Percentiles rank a stretch among this genome's conserved stretches.
Evolutionary conservation across 2,329 filamentous ascomycete species (phyloP).

Genomic region (Macrophomina pseudophaseolina): DNA sequence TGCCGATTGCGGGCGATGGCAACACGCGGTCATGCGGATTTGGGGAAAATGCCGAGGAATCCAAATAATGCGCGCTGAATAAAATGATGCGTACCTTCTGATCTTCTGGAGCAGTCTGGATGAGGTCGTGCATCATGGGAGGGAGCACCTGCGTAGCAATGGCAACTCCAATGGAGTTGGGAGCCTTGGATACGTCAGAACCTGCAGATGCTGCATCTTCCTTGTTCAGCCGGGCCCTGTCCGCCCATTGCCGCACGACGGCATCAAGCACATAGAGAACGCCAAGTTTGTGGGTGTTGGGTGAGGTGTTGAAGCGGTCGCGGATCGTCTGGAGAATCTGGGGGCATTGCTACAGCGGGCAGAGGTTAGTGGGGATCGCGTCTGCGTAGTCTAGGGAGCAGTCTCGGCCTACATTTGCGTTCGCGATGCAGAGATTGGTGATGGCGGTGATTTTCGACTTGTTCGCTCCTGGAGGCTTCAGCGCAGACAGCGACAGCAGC

Average conservation of each 20-base stretch:
- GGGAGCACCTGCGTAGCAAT: constrained; percentile 94
- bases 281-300: constrained; percentile 94
- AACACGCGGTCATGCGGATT: neutral
- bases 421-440: constrained; percentile 80
- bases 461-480: constrained; percentile 94
- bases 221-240: constrained; percentile 85
- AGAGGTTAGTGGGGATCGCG: constrained; percentile 49
- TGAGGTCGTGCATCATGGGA: constrained; percentile 92
- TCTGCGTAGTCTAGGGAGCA: constrained; percentile 64
- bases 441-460: constrained; percentile 88
- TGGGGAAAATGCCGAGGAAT: neutral
- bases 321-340: constrained; percentile 95
- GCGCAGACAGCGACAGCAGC: constrained; percentile 86
- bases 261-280: constrained; percentile 99
- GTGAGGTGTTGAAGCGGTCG: constrained; percentile 95
- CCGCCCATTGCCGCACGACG: constrained; percentile 98
- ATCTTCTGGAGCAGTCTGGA: constrained; percentile 83
- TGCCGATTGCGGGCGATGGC: neutral
- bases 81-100: constrained; percentile 83
- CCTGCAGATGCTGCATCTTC: constrained; percentile 83
- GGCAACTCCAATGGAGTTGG: constrained; percentile 53
- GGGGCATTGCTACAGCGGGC: constrained; percentile 76
- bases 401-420: constrained; percentile 25
- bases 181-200: constrained; percentile 28
- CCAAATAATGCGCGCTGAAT: constrained; percentile 29